A percentile compares a stretch with the other conserved stretches of the same genome.
These are phyloP conservation scores for Solanum pinnatisectum DNA, from an alignment of 257 asterid genomes.

Conservation along the genomic window DNA sequence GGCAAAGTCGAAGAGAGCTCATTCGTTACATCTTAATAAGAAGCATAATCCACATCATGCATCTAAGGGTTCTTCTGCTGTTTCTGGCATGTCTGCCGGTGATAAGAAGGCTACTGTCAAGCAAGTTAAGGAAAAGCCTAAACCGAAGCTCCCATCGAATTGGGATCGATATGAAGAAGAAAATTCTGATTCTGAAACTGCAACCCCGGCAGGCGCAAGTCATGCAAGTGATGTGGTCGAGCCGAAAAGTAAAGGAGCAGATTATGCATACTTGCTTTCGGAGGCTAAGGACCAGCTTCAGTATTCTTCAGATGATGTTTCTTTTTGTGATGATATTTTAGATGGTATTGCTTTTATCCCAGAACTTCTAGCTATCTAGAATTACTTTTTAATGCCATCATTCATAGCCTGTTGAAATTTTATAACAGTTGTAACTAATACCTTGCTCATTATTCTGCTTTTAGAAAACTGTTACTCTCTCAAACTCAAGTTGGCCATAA, in stretches of 20 bases:
- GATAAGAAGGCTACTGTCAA: conserved; percentile 38
- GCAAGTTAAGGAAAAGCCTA: conserved; percentile 31
- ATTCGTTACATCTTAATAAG: conserved; percentile 59
- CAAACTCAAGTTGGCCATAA: neutral
- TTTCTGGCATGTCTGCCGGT: conserved; percentile 14
- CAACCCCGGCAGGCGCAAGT: conserved; percentile 16
- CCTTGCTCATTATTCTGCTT: neutral
- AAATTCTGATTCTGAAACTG: conserved; percentile 25
- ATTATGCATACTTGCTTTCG: conserved; percentile 54
- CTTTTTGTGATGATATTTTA: conserved; percentile 27
- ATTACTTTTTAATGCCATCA: neutral
- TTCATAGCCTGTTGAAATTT: neutral
- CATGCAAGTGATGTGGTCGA: conserved; percentile 38
- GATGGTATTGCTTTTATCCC: conserved; percentile 32
- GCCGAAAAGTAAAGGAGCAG: conserved; percentile 83
- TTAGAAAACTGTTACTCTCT: neutral
- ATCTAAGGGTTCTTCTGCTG: conserved; percentile 31
- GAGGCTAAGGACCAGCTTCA: conserved; percentile 70
- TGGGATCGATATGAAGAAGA: conserved; percentile 75
- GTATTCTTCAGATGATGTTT: conserved; percentile 22
- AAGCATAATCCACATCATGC: conserved; percentile 49
- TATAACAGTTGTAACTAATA: neutral
- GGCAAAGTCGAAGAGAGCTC: conserved; percentile 97
- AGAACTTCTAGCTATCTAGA: neutral
- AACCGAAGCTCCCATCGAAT: conserved; percentile 55